Evolutionary conservation across 768 basidiomycete genomes (phyloP).

Genomic region (Pleurotus djamor): DNA sequence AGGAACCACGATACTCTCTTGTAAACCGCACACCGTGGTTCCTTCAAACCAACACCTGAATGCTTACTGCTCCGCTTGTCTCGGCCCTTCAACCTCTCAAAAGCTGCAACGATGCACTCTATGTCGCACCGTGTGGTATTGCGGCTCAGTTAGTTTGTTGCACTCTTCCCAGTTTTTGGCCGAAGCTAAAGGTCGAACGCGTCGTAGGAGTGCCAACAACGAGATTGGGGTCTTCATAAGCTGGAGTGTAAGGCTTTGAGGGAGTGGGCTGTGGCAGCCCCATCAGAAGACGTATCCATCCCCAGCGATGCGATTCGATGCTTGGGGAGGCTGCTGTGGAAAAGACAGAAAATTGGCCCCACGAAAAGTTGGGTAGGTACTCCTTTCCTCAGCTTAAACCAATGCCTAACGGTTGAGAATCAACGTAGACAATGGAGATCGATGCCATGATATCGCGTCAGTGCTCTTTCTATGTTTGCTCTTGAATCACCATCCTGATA

Average conservation of each 20-base stretch:
- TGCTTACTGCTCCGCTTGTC: constrained; percentile 71
- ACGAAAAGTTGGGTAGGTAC: constrained; percentile 56
- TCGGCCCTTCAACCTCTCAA: constrained; percentile 28
- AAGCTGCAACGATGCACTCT: constrained; percentile 68
- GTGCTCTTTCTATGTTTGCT: constrained; percentile 19
- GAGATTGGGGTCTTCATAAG: constrained; percentile 77
- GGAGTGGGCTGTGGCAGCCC: constrained; percentile 50
- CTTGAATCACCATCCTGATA: constrained; percentile 4
- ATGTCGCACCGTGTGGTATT: constrained; percentile 76
- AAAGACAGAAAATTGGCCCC: constrained; percentile 49
- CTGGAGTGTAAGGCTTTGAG: constrained; percentile 73
- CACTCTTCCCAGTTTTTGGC: neutral
- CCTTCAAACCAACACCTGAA: constrained; percentile 64
- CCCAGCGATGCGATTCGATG: constrained; percentile 82
- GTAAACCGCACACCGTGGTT: constrained; percentile 58
- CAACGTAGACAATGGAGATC: constrained; percentile 56
- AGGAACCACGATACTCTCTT: constrained; percentile 62
- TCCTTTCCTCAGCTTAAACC: neutral
- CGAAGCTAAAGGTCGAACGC: neutral
- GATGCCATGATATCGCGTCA: constrained; percentile 75
- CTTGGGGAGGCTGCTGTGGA: constrained; percentile 75
- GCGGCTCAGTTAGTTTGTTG: constrained; percentile 55
- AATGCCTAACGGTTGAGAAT: neutral
- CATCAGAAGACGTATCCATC: constrained; percentile 41
- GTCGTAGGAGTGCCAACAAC: constrained; percentile 66